Percentiles rank a stretch among this genome's conserved stretches.
Conservation (phyloP, 2,329 filamentous ascomycete species). For the Hymenoscyphus salicellus region DNA sequence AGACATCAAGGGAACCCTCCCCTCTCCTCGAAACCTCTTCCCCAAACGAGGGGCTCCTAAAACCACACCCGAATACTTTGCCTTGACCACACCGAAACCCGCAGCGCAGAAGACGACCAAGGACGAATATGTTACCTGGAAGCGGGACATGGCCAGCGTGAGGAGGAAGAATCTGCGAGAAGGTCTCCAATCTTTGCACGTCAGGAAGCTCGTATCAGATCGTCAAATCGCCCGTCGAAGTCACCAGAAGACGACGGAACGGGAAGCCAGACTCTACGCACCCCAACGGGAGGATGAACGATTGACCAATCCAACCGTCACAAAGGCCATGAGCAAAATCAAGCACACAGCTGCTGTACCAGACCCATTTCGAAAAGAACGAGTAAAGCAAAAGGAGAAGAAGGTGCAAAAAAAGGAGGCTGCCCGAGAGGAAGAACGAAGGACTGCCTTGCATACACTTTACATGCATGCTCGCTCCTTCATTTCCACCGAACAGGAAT, state of each 20-base stretch:
- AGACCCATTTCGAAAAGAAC: slow-evolving; percentile 61
- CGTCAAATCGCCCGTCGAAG: slow-evolving; percentile 40
- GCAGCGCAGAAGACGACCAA: slow-evolving; percentile 23
- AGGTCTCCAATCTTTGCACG: slow-evolving; percentile 67
- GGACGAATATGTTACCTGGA: slow-evolving; percentile 54
- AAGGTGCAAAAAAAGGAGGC: slow-evolving; percentile 44
- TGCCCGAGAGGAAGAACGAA: slow-evolving; percentile 57
- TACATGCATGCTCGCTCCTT: slow-evolving; percentile 87
- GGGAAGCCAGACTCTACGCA: slow-evolving; percentile 52
- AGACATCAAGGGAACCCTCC: slow-evolving; percentile 71
- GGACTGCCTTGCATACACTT: slow-evolving; percentile 75
- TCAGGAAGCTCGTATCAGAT: slow-evolving; percentile 55
- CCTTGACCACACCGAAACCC: slow-evolving; percentile 56
- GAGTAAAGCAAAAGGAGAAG: slow-evolving; percentile 46
- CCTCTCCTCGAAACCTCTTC: slow-evolving; percentile 80
- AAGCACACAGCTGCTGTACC: slow-evolving; percentile 49
- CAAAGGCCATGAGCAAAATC: slow-evolving; percentile 47
- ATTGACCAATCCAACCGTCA: slow-evolving; percentile 67
- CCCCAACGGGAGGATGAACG: slow-evolving; percentile 73
- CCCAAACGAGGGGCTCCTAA: slow-evolving; percentile 58
- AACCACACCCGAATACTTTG: slow-evolving; percentile 57
- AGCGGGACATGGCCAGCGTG: slow-evolving; percentile 66
- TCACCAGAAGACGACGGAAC: slow-evolving; percentile 45
- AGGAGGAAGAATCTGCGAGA: slow-evolving; percentile 70
- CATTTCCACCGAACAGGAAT: slow-evolving; percentile 76